phyloP scores from a whole-genome alignment of 2,329 filamentous ascomycete species.

The Xylaria sp. region DNA sequence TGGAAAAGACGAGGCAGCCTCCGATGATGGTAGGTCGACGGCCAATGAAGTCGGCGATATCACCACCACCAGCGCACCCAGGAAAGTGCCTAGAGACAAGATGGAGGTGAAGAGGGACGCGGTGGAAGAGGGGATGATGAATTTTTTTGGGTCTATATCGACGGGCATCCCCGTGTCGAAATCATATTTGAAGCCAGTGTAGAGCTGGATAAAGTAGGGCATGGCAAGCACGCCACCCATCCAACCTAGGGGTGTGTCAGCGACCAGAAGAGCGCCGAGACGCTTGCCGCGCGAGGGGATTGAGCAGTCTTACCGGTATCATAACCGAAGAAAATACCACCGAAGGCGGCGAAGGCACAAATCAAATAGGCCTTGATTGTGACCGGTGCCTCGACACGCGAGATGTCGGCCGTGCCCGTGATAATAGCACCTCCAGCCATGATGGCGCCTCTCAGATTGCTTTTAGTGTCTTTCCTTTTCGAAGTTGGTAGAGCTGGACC shows the following conservation, averaged over 20 bases:
- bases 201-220: conserved; percentile 47
- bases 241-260: conserved; percentile 27
- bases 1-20: conserved; percentile 64
- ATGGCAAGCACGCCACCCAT: conserved; percentile 37
- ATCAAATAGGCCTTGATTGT: conserved; percentile 72
- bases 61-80: conserved; percentile 69
- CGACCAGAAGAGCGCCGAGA: neutral
- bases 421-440: conserved; percentile 42
- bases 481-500: conserved; percentile 23
- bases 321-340: conserved; percentile 79
- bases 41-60: conserved; percentile 68
- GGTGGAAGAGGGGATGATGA: conserved; percentile 52
- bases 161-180: conserved; percentile 37
- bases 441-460: conserved; percentile 19
- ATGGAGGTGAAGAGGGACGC: conserved; percentile 70
- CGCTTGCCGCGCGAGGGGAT: neutral
- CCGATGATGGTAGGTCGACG: conserved; percentile 63
- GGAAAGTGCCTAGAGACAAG: conserved; percentile 68
- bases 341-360: conserved; percentile 73
- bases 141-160: conserved; percentile 38
- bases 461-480: conserved; percentile 25
- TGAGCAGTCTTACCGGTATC: conserved; percentile 63
- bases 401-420: conserved; percentile 55
- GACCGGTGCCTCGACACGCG: conserved; percentile 69
- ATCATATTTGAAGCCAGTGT: conserved; percentile 47